Base-by-base conservation (phyloP, 202 grass and related monocot species). In the Dendrocalamus latiflorus region DNA sequence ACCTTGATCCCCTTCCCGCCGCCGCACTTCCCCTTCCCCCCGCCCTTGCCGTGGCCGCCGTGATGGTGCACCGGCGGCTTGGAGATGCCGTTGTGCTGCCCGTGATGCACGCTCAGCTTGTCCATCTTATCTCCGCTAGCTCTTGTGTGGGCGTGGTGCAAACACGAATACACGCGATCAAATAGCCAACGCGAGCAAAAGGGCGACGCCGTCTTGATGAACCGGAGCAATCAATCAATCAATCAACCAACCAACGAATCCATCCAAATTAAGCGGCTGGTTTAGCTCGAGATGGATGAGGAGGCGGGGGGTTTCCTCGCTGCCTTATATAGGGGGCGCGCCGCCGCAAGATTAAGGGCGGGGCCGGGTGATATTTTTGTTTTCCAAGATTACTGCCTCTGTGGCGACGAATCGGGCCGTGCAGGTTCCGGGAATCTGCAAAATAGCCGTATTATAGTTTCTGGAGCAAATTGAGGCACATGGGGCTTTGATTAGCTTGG, bases 31-130 rank as follows among this genome's bases (percentile, higher is more conserved):
- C 74, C 36, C 58, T 33, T 78, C 25, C 60, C 69, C 38, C 30
- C 16, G 58, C 28, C 64, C 44, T 39, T 77, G 53, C 61, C 51
- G 33, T 56, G 37, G 50, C 61, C 51, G 30, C 61, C 51, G 30
- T 65, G 47, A 34, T 75, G 58, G 69, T 89, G 87, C 81, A 85
- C 83, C 83, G 88, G 84, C 50, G 89, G 87, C 70, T 95, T 95
- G 78, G 83, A 86, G 72, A 90, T 78, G 63, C 86, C 82, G 73
- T 75, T 54, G 70, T 84, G 60, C 64, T 78, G 90, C 28, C 77
- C 61, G 60, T 88, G 82, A 26, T 86, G 87, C 87, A 90, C 88
- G 86, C 85, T 71, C 41, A 86, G 79, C 60, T 68, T 92, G 66
- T 90, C 93, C 93, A 95, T 94, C 76, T 38, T 62, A 16, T 9